Percentiles rank a stretch among this genome's conserved stretches.
Conservation (phyloP, 768 basidiomycete species). For the Kwoniella sp. region DNA sequence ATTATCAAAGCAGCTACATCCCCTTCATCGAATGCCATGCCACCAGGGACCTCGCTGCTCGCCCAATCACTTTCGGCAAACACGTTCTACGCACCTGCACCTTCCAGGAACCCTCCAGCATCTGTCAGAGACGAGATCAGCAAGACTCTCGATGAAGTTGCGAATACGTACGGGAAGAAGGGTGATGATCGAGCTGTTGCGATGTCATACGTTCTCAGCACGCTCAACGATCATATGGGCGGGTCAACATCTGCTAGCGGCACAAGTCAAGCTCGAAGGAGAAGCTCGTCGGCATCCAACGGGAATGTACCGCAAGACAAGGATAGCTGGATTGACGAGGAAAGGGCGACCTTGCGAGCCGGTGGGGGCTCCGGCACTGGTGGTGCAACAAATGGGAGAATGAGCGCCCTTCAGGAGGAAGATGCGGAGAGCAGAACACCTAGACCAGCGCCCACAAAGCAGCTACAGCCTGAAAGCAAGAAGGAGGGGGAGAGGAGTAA, state of each 20-base stretch:
- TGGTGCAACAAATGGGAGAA: constrained; percentile 10
- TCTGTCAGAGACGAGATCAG: constrained; percentile 27
- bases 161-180: constrained; percentile 28
- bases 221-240: constrained; percentile 30
- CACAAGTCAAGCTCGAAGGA: constrained; percentile 11
- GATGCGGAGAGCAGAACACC: constrained; percentile 32
- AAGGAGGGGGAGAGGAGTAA: constrained; percentile 25
- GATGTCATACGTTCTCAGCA: constrained; percentile 41
- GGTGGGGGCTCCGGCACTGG: background rate
- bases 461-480: constrained; percentile 23
- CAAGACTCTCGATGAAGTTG: constrained; percentile 23
- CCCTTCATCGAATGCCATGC: constrained; percentile 11
- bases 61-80: constrained; percentile 46
- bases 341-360: constrained; percentile 21
- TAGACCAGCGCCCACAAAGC: constrained; percentile 28
- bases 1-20: constrained; percentile 25
- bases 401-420: constrained; percentile 29
- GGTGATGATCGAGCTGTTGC: constrained; percentile 37
- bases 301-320: constrained; percentile 25
- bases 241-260: background rate
- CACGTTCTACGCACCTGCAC: constrained; percentile 31
- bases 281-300: constrained; percentile 11
- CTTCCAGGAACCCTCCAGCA: constrained; percentile 2
- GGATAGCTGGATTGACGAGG: constrained; percentile 51
- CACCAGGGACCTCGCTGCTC: constrained; percentile 33